Evolutionary conservation across 2,329 filamentous ascomycete genomes (phyloP).

Genomic region (Falciphora oryzae): DNA sequence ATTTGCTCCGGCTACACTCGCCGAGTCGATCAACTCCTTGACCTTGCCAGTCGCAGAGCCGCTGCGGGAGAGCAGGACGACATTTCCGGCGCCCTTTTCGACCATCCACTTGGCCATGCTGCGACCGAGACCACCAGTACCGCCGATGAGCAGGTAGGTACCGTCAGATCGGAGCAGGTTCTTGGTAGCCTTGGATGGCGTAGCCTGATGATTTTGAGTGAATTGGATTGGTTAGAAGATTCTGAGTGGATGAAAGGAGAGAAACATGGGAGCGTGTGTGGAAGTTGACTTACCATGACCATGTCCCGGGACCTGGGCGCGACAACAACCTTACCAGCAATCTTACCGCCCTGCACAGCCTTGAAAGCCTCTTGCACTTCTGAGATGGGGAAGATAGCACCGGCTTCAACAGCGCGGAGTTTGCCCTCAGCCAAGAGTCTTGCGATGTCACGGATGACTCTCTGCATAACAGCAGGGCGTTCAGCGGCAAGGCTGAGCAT

Average conservation of each 20-base stretch:
- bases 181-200: slow-evolving; percentile 14
- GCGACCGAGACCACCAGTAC: slow-evolving; percentile 44
- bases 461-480: slow-evolving; percentile 34
- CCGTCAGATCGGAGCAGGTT: slow-evolving; percentile 34
- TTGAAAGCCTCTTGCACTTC: slow-evolving; percentile 32
- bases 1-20: slow-evolving; percentile 31
- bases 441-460: slow-evolving; percentile 33
- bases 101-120: slow-evolving; percentile 45
- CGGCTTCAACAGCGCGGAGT: slow-evolving; percentile 29
- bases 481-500: slow-evolving; percentile 36
- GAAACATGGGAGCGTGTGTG: not conserved
- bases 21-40: slow-evolving; percentile 34
- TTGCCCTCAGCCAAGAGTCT: slow-evolving; percentile 27
- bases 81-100: slow-evolving; percentile 38
- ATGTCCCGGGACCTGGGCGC: slow-evolving; percentile 33
- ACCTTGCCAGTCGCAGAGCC: slow-evolving; percentile 36
- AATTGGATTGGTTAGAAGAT: slow-evolving; percentile 2
- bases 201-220: slow-evolving; percentile 15
- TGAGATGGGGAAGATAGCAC: slow-evolving; percentile 30
- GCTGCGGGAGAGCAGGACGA: slow-evolving; percentile 45
- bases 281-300: slow-evolving; percentile 26
- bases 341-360: slow-evolving; percentile 27
- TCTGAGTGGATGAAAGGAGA: not conserved
- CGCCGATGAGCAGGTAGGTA: slow-evolving; percentile 46
- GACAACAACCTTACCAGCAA: slow-evolving; percentile 38